Conservation (phyloP, 352 stramenopile genomes). For the Pythium monospermum region DNA sequence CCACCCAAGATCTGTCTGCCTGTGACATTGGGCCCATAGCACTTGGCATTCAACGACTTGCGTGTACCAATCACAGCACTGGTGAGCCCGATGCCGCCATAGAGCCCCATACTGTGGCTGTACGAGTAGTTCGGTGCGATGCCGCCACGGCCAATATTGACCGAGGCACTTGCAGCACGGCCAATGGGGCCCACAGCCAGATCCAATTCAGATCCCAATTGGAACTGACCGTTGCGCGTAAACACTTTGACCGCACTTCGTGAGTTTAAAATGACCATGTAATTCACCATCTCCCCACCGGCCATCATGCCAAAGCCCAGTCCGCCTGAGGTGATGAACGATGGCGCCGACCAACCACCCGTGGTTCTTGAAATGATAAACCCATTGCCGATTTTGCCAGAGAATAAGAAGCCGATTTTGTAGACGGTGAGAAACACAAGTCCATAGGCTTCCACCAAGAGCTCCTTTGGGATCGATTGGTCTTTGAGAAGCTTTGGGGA, state of each 20-base stretch:
- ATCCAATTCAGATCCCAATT: conserved; percentile 87
- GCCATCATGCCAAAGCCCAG: conserved; percentile 89
- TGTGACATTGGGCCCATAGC: conserved; percentile 84
- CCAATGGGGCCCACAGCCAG: conserved; percentile 88
- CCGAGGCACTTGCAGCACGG: conserved; percentile 65
- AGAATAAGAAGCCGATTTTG: conserved; percentile 88
- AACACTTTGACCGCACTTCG: conserved; percentile 82
- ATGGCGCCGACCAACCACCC: conserved; percentile 94
- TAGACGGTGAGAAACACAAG: conserved; percentile 93
- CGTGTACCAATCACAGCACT: conserved; percentile 87
- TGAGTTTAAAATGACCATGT: conserved; percentile 94
- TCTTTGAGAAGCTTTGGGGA: conserved; percentile 86
- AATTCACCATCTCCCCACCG: conserved; percentile 90
- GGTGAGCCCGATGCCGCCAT: conserved; percentile 86
- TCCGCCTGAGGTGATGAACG: conserved; percentile 90
- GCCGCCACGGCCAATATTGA: conserved; percentile 76
- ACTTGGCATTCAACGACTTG: conserved; percentile 87
- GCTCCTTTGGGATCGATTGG: conserved; percentile 83
- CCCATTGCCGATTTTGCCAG: conserved; percentile 85
- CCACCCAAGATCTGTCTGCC: conserved; percentile 71
- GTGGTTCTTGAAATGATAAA: conserved; percentile 91
- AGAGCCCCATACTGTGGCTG: conserved; percentile 88
- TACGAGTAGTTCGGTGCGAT: conserved; percentile 91
- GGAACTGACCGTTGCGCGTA: conserved; percentile 82
- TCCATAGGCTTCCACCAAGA: conserved; percentile 86